Evolutionary conservation across 2,329 filamentous ascomycete genomes (phyloP).

Genomic region (Aureobasidium sp.): DNA sequence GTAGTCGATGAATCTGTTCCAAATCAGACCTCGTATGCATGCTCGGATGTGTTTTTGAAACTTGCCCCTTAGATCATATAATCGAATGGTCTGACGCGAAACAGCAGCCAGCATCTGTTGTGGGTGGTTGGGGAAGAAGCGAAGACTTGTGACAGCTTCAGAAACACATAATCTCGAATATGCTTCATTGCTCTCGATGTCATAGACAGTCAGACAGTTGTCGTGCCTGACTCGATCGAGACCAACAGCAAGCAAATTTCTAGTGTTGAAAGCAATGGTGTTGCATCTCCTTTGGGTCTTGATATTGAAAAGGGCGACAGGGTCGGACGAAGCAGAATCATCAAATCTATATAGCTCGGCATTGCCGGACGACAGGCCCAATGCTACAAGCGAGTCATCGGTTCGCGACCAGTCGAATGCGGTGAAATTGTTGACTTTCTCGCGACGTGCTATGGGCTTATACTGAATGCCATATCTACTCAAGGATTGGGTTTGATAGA

Average conservation of each 20-base stretch:
- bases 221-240: conserved; percentile 77
- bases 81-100: conserved; percentile 64
- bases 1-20: conserved; percentile 16
- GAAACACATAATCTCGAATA: conserved; percentile 51
- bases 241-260: conserved; percentile 65
- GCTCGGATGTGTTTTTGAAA: not conserved
- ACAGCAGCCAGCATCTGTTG: conserved; percentile 70
- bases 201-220: conserved; percentile 75
- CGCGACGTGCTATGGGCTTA: conserved; percentile 46
- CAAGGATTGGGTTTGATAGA: conserved; percentile 44
- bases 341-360: conserved; percentile 69
- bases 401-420: conserved; percentile 60
- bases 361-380: conserved; percentile 68
- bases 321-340: conserved; percentile 23
- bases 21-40: not conserved
- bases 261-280: conserved; percentile 71
- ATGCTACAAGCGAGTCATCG: conserved; percentile 60
- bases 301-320: conserved; percentile 57
- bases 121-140: conserved; percentile 72
- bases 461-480: conserved; percentile 40
- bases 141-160: conserved; percentile 73
- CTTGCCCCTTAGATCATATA: conserved; percentile 72
- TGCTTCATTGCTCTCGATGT: conserved; percentile 55
- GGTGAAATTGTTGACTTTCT: conserved; percentile 50
- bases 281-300: conserved; percentile 74